phyloP scores from a whole-genome alignment of 768 basidiomycete genomes.

The Podaxis sp. region DNA sequence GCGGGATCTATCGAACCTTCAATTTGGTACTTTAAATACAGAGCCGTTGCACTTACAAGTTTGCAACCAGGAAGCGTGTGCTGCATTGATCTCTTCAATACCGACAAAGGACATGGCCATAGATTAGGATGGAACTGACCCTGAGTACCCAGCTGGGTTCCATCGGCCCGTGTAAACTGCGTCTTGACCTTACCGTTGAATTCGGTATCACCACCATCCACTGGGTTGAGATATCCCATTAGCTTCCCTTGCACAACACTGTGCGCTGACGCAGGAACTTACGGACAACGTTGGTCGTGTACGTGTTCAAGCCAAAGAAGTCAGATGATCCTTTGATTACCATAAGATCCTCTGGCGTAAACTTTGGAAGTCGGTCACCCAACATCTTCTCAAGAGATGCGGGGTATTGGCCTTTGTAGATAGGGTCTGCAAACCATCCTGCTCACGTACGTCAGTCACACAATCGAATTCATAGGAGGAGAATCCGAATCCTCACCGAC shows the following conservation, averaged over 20 bases:
- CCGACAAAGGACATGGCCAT: background rate
- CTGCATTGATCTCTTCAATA: constrained; percentile 27
- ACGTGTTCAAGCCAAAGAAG: constrained; percentile 69
- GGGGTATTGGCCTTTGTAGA: constrained; percentile 72
- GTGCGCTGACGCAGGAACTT: constrained; percentile 21
- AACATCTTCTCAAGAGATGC: constrained; percentile 44
- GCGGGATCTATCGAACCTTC: constrained; percentile 40
- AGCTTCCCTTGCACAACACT: background rate
- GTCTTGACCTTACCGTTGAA: constrained; percentile 54
- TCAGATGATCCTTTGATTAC: constrained; percentile 63
- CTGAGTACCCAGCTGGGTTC: constrained; percentile 58
- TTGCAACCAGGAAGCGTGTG: constrained; percentile 63
- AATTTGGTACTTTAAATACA: background rate
- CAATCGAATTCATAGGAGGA: background rate
- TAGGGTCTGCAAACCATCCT: constrained; percentile 48
- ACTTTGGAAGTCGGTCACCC: constrained; percentile 53
- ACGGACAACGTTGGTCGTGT: constrained; percentile 62
- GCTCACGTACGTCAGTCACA: background rate
- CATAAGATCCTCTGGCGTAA: constrained; percentile 51
- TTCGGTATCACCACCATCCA: constrained; percentile 56
- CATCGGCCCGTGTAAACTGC: constrained; percentile 55
- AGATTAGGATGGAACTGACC: constrained; percentile 14
- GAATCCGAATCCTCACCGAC: constrained; percentile 43
- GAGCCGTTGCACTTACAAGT: constrained; percentile 29
- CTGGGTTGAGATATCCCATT: constrained; percentile 25